phyloP scores from a whole-genome alignment of 2,329 filamentous ascomycete genomes.

The Lecanosticta acicola region DNA sequence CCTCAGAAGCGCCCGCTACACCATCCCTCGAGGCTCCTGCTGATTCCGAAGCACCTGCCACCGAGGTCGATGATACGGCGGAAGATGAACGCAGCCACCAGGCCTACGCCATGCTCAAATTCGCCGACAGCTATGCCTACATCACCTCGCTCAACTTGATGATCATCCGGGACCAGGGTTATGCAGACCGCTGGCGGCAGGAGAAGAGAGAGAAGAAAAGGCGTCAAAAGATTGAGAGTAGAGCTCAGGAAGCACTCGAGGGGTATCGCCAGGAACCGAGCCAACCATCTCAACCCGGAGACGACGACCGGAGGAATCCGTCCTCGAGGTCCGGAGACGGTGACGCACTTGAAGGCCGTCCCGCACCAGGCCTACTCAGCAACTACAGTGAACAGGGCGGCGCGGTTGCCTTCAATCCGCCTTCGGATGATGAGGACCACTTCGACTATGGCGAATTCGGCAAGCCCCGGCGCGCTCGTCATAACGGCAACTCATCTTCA shows the following conservation, averaged over 20 bases:
- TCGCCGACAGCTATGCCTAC: slow-evolving; percentile 70
- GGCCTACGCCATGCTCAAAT: slow-evolving; percentile 59
- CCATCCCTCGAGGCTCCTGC: background rate
- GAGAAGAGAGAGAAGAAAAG: slow-evolving; percentile 18
- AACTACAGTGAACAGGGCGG: slow-evolving; percentile 31
- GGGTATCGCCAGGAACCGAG: slow-evolving; percentile 28
- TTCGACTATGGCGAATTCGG: slow-evolving; percentile 4
- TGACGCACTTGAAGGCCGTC: slow-evolving; percentile 26
- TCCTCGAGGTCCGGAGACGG: slow-evolving; percentile 12
- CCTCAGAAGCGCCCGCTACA: background rate
- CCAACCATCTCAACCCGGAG: slow-evolving; percentile 24
- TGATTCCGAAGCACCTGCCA: background rate
- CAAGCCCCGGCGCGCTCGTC: slow-evolving; percentile 5
- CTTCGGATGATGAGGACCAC: slow-evolving; percentile 51
- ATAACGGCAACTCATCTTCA: slow-evolving; percentile 41
- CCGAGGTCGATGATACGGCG: slow-evolving; percentile 4
- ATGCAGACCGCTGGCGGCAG: slow-evolving; percentile 14
- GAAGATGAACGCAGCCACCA: slow-evolving; percentile 7
- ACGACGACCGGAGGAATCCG: slow-evolving; percentile 14
- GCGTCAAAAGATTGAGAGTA: slow-evolving; percentile 3
- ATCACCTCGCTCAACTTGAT: slow-evolving; percentile 70
- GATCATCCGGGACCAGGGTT: slow-evolving; percentile 58
- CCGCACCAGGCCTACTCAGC: slow-evolving; percentile 26
- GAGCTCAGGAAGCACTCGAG: slow-evolving; percentile 15
- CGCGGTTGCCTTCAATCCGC: slow-evolving; percentile 34